Conservation (phyloP, 1,284 basidiomycete species). For the Xanthoconium separans region DNA sequence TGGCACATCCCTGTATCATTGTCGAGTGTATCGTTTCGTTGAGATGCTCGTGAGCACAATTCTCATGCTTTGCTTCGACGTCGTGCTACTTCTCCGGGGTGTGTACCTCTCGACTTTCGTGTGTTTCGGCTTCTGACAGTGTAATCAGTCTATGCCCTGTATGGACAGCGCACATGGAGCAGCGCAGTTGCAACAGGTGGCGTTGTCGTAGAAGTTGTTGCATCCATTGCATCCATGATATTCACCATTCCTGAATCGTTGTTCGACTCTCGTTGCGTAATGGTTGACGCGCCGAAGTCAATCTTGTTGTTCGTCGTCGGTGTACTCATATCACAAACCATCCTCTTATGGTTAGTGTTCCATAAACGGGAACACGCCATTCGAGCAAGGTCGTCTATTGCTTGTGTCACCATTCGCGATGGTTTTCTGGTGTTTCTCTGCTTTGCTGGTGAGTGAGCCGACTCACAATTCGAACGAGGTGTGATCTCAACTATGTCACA, state of each 20-base stretch:
- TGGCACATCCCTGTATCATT: constrained; percentile 1
- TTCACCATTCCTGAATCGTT: constrained; percentile 1
- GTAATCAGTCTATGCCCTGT: constrained; percentile 20
- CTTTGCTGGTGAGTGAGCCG: constrained; percentile 16
- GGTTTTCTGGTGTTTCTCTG: constrained; percentile 18
- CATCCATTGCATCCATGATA: neutral
- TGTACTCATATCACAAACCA: constrained; percentile 14
- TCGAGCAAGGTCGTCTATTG: constrained; percentile 4
- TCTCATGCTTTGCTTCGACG: constrained; percentile 18
- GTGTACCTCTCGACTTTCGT: neutral
- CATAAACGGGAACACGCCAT: constrained; percentile 11
- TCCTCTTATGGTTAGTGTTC: constrained; percentile 19
- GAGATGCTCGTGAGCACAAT: constrained; percentile 13
- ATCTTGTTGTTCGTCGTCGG: constrained; percentile 13
- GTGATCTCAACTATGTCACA: neutral
- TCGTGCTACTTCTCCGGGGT: constrained; percentile 22
- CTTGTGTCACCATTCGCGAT: constrained; percentile 26
- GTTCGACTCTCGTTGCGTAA: constrained; percentile 16
- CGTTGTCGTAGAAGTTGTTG: constrained; percentile 11
- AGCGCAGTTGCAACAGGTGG: constrained; percentile 3
- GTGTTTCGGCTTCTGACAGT: neutral
- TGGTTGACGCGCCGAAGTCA: constrained; percentile 7
- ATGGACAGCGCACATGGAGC: constrained; percentile 4
- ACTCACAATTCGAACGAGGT: neutral
- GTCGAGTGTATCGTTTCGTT: constrained; percentile 12